Evolutionary conservation across 2,329 filamentous ascomycete genomes (phyloP).

Genomic region (Aureobasidium sp.): DNA sequence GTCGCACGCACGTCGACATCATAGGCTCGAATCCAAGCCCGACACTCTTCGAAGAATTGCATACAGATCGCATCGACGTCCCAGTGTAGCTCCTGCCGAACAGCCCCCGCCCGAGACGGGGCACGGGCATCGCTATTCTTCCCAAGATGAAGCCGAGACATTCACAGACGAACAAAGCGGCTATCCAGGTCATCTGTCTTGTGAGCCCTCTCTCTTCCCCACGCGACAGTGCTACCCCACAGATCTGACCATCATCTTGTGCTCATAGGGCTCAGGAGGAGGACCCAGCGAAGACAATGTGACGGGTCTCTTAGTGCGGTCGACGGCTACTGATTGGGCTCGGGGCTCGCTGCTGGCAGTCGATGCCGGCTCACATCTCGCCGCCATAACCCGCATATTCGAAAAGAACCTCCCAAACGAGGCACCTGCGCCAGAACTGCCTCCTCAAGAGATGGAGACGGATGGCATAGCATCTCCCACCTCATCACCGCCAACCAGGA

Average conservation of each 20-base stretch:
- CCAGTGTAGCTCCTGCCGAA: neutral
- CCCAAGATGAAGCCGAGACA: constrained; percentile 5
- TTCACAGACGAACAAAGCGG: constrained; percentile 26
- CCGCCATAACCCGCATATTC: constrained; percentile 74
- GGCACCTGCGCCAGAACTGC: constrained; percentile 13
- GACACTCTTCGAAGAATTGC: neutral
- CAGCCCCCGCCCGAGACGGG: constrained; percentile 11
- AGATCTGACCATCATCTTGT: constrained; percentile 8
- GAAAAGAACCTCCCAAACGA: constrained; percentile 47
- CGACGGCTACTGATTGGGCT: constrained; percentile 68
- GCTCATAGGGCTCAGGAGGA: constrained; percentile 69
- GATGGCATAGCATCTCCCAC: constrained; percentile 18
- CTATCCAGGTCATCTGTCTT: constrained; percentile 44
- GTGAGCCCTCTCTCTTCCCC: constrained; percentile 24
- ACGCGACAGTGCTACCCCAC: neutral
- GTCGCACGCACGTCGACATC: constrained; percentile 2
- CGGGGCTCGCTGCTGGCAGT: constrained; percentile 82
- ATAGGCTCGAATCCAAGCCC: neutral
- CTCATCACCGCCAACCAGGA: constrained; percentile 30
- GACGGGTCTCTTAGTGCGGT: constrained; percentile 82
- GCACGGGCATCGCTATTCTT: constrained; percentile 3
- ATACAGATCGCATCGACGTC: neutral
- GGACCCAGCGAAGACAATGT: constrained; percentile 86
- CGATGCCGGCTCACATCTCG: constrained; percentile 84
- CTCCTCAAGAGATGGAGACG: constrained; percentile 2